phyloP scores from a whole-genome alignment of 106 monocot species.

The Triglochin maritima region DNA sequence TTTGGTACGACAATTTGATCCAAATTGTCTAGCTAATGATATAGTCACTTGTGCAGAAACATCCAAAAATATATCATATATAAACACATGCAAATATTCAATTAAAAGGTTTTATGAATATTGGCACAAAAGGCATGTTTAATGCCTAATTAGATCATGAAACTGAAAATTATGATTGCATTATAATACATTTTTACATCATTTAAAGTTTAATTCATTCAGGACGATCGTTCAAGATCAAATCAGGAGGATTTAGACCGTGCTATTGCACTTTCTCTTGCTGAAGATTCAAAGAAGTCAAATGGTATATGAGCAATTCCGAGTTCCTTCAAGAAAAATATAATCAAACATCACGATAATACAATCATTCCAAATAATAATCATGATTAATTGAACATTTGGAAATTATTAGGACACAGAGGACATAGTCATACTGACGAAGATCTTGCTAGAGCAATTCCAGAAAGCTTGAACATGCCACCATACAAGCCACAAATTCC shows the following conservation, averaged over 20 bases:
- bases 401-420: slow-evolving; percentile 15
- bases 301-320: slow-evolving; percentile 25
- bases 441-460: slow-evolving; percentile 46
- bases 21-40: no score
- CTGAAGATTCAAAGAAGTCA: slow-evolving; percentile 53
- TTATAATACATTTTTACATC: neutral
- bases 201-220: neutral
- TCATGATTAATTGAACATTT: neutral
- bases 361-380: neutral
- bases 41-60: neutral
- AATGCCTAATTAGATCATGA: neutral
- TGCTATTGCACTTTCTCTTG: slow-evolving; percentile 82
- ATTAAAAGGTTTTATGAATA: no score
- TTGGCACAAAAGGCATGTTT: neutral
- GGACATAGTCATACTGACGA: slow-evolving; percentile 44
- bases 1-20: no score
- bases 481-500: slow-evolving; percentile 31
- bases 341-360: neutral
- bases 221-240: slow-evolving; percentile 62
- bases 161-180: neutral
- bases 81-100: no score
- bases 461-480: slow-evolving; percentile 48
- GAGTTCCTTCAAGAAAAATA: neutral
- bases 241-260: slow-evolving; percentile 83
- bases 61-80: neutral